Evolutionary conservation across 2,329 filamentous ascomycete species (phyloP), one percentile per base, ranked within the genome.

Genomic region (Fusarium acutatum): DNA sequence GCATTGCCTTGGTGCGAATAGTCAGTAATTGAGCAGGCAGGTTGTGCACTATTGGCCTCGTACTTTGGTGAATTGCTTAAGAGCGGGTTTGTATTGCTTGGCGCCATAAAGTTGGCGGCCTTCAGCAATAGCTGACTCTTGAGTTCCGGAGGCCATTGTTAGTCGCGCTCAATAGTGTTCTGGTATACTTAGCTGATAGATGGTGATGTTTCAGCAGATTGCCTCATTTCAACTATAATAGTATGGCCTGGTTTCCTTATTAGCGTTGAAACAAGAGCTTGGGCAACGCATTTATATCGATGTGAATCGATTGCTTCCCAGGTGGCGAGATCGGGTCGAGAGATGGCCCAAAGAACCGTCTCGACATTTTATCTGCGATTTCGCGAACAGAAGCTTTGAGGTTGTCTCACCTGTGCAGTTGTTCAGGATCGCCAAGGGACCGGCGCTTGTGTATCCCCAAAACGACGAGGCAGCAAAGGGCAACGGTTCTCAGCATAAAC

Each of bases 1-100:
- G 80, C 81, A 84, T 83, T 8, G 79, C 82, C 82, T 84, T 53
- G 17, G n/a, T 82, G 30, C 44, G 17, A 35, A 14, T n/a, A 41
- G 62, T 75, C 32, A 75, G 58, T 17, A 37, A 30, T 22, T 24
- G 8, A 13, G 30, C 24, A 3, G 7, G 38, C 28, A 26, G 28
- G 38, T 9, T 20, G 18, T 15, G 41, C 37, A 20, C 10, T 13
- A 20, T n/a, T 38, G 40, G 5, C 13, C 30, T 50, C 77, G 50
- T 75, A 83, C 81, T 54, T 76, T 76, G 18, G 83, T 84, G 67
- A 84, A 84, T 37, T 80, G 76, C 67, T 80, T 80, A 17, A 84
- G 76, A 5, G 83, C 83, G 24, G 74, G 73, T 57, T 79, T 81
- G 73, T 81, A 83, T 37, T 78, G 79, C 60, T 80, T 79, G 14